Evolutionary conservation across 768 basidiomycete genomes (phyloP).

Genomic region (Mycena rosella): DNA sequence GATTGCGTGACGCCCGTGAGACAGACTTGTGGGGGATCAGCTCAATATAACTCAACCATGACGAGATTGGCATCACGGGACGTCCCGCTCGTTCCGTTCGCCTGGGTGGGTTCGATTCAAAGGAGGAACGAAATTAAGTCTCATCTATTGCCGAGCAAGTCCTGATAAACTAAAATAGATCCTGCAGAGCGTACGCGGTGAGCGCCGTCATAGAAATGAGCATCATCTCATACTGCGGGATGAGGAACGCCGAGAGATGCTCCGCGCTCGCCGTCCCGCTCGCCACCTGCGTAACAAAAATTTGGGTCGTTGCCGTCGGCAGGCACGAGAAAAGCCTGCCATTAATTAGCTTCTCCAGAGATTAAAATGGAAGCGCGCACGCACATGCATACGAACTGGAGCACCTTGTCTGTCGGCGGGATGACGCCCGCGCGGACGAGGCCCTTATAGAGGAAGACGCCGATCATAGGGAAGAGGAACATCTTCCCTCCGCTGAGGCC

Average conservation of each 20-base stretch:
- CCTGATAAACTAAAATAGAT: constrained; percentile 2
- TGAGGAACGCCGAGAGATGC: constrained; percentile 56
- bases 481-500: constrained; percentile 67
- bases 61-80: no score
- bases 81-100: no score
- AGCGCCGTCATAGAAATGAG: constrained; percentile 41
- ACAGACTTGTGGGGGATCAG: no score
- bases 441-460: constrained; percentile 67
- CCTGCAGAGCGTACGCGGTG: constrained; percentile 36
- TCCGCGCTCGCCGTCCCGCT: constrained; percentile 61
- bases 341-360: background rate
- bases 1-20: no score
- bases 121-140: no score
- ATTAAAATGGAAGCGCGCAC: no score
- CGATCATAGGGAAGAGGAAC: constrained; percentile 70
- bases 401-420: constrained; percentile 63
- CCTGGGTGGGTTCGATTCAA: no score
- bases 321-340: constrained; percentile 14
- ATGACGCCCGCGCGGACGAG: constrained; percentile 64
- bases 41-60: no score
- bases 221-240: constrained; percentile 51
- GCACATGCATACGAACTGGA: constrained; percentile 61
- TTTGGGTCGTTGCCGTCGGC: constrained; percentile 47
- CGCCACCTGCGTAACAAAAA: constrained; percentile 58
- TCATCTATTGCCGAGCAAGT: no score